A percentile compares a stretch with the other conserved stretches of the same genome.
These are phyloP conservation scores for Kokia cookei DNA, from an alignment of 441 rosid species.

Conservation along the genomic window DNA sequence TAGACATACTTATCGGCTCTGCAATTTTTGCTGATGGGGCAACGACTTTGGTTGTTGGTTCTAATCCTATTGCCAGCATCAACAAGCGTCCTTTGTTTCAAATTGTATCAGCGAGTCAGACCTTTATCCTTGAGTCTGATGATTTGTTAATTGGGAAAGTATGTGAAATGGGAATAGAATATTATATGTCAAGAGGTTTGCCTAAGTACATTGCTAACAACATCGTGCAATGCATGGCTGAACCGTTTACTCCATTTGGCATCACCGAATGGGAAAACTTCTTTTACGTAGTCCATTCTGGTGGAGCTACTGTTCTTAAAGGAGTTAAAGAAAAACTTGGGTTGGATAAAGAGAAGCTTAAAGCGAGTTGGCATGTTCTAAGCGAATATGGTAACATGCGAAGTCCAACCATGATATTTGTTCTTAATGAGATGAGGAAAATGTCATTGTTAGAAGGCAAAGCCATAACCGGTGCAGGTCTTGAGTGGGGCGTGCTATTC, in stretches of 20 bases:
- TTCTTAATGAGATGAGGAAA: conserved; percentile 32
- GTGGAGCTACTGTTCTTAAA: conserved; percentile 29
- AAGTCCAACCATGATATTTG: conserved; percentile 28
- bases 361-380: conserved; percentile 25
- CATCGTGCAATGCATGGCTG: neutral
- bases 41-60: conserved; percentile 27
- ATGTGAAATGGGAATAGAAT: neutral
- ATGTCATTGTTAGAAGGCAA: neutral
- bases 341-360: conserved; percentile 21
- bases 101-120: neutral
- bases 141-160: neutral
- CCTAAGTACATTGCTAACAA: neutral
- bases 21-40: conserved; percentile 35
- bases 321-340: conserved; percentile 27
- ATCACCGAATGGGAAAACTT: neutral
- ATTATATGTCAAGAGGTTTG: neutral
- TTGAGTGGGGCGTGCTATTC: neutral
- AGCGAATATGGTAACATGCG: conserved; percentile 37
- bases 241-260: neutral
- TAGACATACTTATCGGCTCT: conserved; percentile 30
- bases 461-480: neutral
- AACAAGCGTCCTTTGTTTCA: neutral
- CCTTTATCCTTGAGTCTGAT: neutral
- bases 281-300: conserved; percentile 34
- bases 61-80: conserved; percentile 8